Evolutionary conservation across 768 basidiomycete species (phyloP).

Genomic region (Agaricus subrufescens): DNA sequence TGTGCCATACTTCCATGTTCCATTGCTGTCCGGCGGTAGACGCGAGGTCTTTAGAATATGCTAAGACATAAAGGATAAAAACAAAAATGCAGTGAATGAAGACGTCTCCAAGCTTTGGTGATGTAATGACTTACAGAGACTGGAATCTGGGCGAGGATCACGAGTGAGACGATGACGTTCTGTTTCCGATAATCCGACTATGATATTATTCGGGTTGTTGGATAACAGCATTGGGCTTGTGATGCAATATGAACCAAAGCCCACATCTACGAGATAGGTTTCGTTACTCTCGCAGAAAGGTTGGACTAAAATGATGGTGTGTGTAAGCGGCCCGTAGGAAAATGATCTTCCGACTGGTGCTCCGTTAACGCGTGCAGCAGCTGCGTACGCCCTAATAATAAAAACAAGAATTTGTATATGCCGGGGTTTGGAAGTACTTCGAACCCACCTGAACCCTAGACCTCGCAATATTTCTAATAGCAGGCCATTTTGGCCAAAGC

Average conservation of each 20-base stretch:
- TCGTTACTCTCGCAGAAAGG: slow-evolving; percentile 19
- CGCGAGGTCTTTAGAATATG: not conserved
- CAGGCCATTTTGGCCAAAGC: slow-evolving; percentile 24
- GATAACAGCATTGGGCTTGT: slow-evolving; percentile 24
- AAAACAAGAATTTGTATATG: not conserved
- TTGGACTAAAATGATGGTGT: slow-evolving; percentile 27
- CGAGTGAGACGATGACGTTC: slow-evolving; percentile 6
- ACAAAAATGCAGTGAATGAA: too few relatives aligned
- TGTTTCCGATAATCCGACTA: not conserved
- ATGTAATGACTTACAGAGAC: not conserved
- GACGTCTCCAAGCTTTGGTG: not conserved
- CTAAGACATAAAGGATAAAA: not conserved
- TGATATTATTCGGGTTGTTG: slow-evolving; percentile 1
- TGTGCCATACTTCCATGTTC: slow-evolving; percentile 14
- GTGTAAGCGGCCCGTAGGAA: slow-evolving; percentile 14
- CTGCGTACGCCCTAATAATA: slow-evolving; percentile 19
- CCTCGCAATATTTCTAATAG: slow-evolving; percentile 23
- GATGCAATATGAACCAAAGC: slow-evolving; percentile 22
- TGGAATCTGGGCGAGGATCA: not conserved
- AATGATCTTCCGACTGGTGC: slow-evolving; percentile 5
- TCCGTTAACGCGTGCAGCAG: slow-evolving; percentile 23
- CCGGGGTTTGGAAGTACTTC: not conserved
- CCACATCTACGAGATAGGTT: slow-evolving; percentile 30
- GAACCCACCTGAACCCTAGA: slow-evolving; percentile 22
- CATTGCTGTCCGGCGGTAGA: slow-evolving; percentile 6